Conservation (phyloP, 345 rosid genomes). For the Citrus sinensis region DNA sequence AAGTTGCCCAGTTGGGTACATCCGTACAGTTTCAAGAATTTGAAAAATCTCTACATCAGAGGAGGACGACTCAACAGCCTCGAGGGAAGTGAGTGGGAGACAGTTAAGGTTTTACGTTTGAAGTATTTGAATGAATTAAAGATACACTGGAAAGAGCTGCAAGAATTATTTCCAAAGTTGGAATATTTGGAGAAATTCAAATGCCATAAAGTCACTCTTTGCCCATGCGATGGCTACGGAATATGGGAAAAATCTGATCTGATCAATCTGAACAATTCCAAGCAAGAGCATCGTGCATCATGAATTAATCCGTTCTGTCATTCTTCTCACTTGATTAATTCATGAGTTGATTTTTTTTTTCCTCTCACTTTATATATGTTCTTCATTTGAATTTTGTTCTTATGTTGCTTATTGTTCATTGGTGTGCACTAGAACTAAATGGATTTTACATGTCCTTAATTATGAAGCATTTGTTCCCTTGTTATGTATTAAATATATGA, state of each 20-base stretch:
- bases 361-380: background rate
- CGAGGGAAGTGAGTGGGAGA: conserved; percentile 1
- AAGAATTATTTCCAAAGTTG: conserved; percentile 21
- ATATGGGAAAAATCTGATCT: conserved; percentile 21
- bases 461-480: background rate
- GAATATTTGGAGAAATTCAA: conserved; percentile 33
- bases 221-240: conserved; percentile 36
- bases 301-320: background rate
- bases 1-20: conserved; percentile 20
- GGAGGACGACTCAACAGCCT: conserved; percentile 29
- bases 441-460: background rate
- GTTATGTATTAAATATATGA: too few relatives aligned
- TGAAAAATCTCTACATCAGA: conserved; percentile 25
- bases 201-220: conserved; percentile 32
- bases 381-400: background rate
- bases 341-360: background rate
- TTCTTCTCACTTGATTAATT: background rate
- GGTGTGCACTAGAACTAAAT: background rate
- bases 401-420: background rate
- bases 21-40: conserved; percentile 1
- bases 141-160: conserved; percentile 23
- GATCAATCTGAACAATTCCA: background rate
- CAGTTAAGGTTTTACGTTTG: conserved; percentile 24
- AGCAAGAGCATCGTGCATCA: background rate
- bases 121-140: conserved; percentile 26